phyloP scores from a whole-genome alignment of 2,329 filamentous ascomycete species.

The Pseudogymnoascus pannorum region DNA sequence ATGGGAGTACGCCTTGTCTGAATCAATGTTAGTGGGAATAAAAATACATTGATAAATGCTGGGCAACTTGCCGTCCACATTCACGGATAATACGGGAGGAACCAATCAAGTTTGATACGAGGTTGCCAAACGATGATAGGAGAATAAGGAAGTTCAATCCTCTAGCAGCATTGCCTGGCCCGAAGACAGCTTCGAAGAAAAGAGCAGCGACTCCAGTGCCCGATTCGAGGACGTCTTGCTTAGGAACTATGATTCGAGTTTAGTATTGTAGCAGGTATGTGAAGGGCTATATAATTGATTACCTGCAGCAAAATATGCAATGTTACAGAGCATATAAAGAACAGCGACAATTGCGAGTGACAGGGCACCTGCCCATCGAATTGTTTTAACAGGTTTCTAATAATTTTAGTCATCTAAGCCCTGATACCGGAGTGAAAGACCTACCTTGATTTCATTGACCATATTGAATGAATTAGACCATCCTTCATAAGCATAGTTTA shows the following conservation, averaged over 20 bases:
- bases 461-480: constrained; percentile 56
- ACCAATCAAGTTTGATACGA: constrained; percentile 48
- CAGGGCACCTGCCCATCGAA: constrained; percentile 42
- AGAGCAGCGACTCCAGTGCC: constrained; percentile 48
- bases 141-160: constrained; percentile 52
- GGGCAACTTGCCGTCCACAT: constrained; percentile 41
- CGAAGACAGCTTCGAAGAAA: constrained; percentile 54
- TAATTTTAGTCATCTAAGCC: background rate
- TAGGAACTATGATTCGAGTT: constrained; percentile 34
- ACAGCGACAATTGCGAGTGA: constrained; percentile 45
- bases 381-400: constrained; percentile 48
- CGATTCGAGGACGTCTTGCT: constrained; percentile 45
- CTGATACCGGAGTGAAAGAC: background rate
- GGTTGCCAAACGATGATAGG: constrained; percentile 51
- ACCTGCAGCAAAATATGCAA: constrained; percentile 53
- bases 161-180: constrained; percentile 38
- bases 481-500: constrained; percentile 51
- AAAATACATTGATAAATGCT: background rate
- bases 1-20: constrained; percentile 55
- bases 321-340: constrained; percentile 51
- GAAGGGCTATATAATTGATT: constrained; percentile 11
- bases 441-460: constrained; percentile 50
- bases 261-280: background rate
- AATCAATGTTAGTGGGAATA: constrained; percentile 2
- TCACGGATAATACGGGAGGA: constrained; percentile 51